Evolutionary conservation across 805 yeast genomes (phyloP).

Genomic region (Komagataella pseudopastoris): DNA sequence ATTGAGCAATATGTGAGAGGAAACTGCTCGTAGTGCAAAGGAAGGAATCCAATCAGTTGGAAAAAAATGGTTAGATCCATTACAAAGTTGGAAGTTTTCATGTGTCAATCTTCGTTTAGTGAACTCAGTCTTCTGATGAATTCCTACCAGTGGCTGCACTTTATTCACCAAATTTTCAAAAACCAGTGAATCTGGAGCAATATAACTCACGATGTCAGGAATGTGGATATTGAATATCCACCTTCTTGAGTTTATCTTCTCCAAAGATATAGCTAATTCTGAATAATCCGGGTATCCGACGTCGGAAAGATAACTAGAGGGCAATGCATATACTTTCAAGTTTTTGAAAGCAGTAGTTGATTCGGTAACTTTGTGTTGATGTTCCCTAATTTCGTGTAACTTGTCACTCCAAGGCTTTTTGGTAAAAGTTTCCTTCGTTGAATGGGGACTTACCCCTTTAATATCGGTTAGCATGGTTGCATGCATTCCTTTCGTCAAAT

Average conservation of each 20-base stretch:
- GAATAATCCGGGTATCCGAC: background rate
- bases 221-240: conserved; percentile 1
- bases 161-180: background rate
- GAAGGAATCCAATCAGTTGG: background rate
- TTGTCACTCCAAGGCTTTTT: background rate
- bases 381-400: background rate
- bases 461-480: background rate
- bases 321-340: background rate
- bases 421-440: background rate
- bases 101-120: background rate
- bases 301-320: background rate
- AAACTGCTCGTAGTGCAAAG: background rate
- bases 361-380: background rate
- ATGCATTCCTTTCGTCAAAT: background rate
- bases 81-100: background rate
- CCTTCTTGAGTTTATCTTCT: background rate
- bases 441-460: background rate
- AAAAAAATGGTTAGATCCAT: background rate
- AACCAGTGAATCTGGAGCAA: background rate
- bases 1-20: background rate
- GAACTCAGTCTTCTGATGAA: background rate
- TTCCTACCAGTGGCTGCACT: background rate
- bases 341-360: background rate
- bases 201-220: conserved; percentile 1
- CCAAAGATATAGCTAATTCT: conserved; percentile 1